Conservation (phyloP, 257 asterid species). For the Gentiana dahurica region DNA sequence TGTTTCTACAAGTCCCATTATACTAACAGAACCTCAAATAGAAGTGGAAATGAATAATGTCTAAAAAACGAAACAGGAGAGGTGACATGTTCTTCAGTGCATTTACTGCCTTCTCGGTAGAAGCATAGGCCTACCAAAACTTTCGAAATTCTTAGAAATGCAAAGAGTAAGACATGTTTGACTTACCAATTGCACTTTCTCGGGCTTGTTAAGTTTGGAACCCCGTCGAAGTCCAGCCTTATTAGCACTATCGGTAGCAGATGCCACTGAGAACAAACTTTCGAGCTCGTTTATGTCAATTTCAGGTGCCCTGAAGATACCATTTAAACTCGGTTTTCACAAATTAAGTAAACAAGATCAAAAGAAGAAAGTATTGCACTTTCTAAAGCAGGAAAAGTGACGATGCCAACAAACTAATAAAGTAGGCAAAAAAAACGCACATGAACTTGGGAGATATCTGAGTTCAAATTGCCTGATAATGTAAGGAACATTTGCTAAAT, state of each 20-base stretch:
- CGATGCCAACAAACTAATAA: neutral
- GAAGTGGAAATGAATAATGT: no score
- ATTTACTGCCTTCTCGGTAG: no score
- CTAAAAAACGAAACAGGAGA: no score
- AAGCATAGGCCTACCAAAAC: neutral
- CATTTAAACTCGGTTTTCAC: neutral
- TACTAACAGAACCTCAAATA: no score
- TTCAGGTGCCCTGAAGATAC: slow-evolving; percentile 73
- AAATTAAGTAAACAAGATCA: neutral
- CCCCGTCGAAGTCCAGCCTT: slow-evolving; percentile 73
- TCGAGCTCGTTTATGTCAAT: slow-evolving; percentile 94
- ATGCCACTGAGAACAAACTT: slow-evolving; percentile 93
- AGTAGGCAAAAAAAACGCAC: neutral
- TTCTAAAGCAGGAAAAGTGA: neutral
- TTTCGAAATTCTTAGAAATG: neutral
- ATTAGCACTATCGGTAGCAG: slow-evolving; percentile 65
- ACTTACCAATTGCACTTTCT: slow-evolving; percentile 91
- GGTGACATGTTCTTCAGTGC: no score
- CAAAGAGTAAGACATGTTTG: slow-evolving; percentile 10
- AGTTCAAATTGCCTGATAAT: neutral
- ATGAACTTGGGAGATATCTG: neutral
- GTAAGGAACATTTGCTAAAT: neutral
- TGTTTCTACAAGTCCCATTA: no score
- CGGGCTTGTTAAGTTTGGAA: slow-evolving; percentile 83
- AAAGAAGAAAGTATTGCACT: neutral